A percentile compares a stretch with the other conserved stretches of the same genome.
These are phyloP conservation scores for Tetrahymena borealis DNA, from an alignment of 73 alveolate species.

Conservation along the genomic window DNA sequence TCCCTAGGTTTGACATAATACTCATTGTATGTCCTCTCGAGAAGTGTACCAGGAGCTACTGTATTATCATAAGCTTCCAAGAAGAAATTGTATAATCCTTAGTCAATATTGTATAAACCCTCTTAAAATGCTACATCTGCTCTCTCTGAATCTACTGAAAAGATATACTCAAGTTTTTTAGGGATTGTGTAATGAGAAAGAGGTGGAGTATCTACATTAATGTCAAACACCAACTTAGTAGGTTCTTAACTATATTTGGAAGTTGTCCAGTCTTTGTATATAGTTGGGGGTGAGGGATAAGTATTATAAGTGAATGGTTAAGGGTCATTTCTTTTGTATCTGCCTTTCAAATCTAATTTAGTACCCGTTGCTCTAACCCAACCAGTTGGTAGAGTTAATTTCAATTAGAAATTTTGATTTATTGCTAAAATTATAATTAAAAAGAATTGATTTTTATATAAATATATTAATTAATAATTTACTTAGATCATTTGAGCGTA, in stretches of 20 bases:
- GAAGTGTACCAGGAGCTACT: background rate
- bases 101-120: background rate
- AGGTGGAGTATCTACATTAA: background rate
- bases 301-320: background rate
- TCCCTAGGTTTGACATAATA: background rate
- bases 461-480: background rate
- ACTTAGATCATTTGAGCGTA: background rate
- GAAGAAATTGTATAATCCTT: background rate
- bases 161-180: background rate
- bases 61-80: background rate
- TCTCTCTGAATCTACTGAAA: background rate
- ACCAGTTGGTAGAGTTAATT: background rate
- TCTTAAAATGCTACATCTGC: background rate
- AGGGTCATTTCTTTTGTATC: background rate
- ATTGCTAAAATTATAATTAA: background rate
- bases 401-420: background rate
- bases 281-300: background rate
- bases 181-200: background rate
- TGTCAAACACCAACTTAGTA: background rate
- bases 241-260: background rate
- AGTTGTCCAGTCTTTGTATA: background rate
- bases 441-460: background rate
- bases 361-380: background rate
- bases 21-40: background rate
- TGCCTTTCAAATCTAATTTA: background rate